phyloP scores from a whole-genome alignment of 805 yeast species.

The Yamadazyma ubonensis region DNA sequence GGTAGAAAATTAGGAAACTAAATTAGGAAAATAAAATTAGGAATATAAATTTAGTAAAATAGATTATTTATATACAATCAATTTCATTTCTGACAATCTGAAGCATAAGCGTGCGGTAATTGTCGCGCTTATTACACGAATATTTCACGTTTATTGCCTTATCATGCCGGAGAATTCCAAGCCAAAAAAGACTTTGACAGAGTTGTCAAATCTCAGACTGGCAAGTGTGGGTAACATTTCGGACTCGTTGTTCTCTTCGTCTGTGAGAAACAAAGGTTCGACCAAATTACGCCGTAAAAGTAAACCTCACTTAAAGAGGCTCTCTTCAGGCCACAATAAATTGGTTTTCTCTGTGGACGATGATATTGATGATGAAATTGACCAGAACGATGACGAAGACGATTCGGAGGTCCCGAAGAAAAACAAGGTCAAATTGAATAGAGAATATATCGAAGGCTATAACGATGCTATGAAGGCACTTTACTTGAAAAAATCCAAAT shows the following conservation, averaged over 20 bases:
- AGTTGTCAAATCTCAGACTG: slow-evolving; percentile 1
- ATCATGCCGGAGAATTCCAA: slow-evolving; percentile 7
- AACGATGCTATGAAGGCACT: slow-evolving; percentile 61
- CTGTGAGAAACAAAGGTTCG: slow-evolving; percentile 16
- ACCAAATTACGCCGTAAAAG: slow-evolving; percentile 19
- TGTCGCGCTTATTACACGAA: neutral
- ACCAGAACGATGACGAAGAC: slow-evolving; percentile 54
- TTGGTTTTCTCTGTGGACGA: slow-evolving; percentile 77
- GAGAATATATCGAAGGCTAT: slow-evolving; percentile 64
- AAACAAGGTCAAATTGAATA: slow-evolving; percentile 20
- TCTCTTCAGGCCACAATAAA: slow-evolving; percentile 22
- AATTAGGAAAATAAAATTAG: neutral
- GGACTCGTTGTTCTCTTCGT: slow-evolving; percentile 14
- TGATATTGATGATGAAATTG: slow-evolving; percentile 60
- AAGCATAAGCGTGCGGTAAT: no score
- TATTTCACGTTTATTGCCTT: neutral
- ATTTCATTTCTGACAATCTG: no score
- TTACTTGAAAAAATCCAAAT: slow-evolving; percentile 21
- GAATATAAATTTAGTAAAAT: neutral
- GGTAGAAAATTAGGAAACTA: slow-evolving; percentile 37
- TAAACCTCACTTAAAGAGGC: slow-evolving; percentile 33
- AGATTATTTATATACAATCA: no score
- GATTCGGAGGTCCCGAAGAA: slow-evolving; percentile 39
- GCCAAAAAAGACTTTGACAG: slow-evolving; percentile 8
- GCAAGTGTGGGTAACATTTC: slow-evolving; percentile 4